Evolutionary conservation across 23 red algal species (phyloP), one percentile per base, ranked within the genome.

Genomic region (Pyropia yezoensis): DNA sequence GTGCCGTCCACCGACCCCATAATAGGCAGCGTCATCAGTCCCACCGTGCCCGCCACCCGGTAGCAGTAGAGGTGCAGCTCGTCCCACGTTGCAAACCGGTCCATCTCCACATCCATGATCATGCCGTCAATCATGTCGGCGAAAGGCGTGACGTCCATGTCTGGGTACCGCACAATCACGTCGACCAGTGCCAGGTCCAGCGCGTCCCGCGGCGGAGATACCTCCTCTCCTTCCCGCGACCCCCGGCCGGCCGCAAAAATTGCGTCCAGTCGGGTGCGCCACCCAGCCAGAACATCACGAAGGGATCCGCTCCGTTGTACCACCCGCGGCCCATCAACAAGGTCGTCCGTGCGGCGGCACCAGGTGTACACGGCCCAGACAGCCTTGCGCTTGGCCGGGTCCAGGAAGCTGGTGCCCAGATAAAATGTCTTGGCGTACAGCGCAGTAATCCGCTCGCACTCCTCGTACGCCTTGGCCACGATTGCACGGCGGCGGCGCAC

Each of bases 21-120:
- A 18, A 96, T 70, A 7, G 92, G 85, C 22, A 96, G 76, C 49
- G 92, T 89, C 92, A 96, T 96, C 2, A 96, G 70, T 1, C 92
- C 92, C 13, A 96, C 92, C 0, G 92, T 96, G 58, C 92, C 92
- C 6, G 92, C 92, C n/a, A 96, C 92, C 11, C 92, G 78, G 76
- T 96, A 96, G 72, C 92, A 96, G 54, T 96, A 96, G 49, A 96
- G 61, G 71, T 89, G 85, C 3, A 96, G 62, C 27, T 96, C 92
- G 60, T 96, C 85, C 49, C 78, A 96, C 1, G 84, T 96, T 24
- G 90, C 69, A 71, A 85, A 96, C 17, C 84, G 79, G 32, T 59
- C 54, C 14, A 62, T 79, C 27, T 96, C 78, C 8, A 96, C 85
- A 57, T 96, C 92, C 92, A 96, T 96, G 6, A 76, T 25, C 92